Percentiles rank a stretch among this genome's conserved stretches.
These are phyloP conservation scores for Phytophthora foliorum DNA, from an alignment of 352 stramenopile species.

Conservation along the genomic window DNA sequence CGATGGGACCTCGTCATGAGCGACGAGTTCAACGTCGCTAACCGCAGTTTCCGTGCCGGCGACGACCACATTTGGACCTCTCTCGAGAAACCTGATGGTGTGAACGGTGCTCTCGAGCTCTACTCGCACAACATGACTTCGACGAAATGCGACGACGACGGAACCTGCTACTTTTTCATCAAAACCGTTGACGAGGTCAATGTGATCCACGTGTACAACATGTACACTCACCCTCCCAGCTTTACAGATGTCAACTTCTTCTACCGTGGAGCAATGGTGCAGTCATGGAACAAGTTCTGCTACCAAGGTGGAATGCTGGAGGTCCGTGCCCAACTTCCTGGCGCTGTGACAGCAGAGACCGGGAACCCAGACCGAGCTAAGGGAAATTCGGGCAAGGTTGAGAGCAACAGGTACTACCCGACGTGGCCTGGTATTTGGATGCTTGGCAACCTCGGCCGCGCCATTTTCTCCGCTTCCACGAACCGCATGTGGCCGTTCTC, in stretches of 20 bases:
- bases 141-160: conserved; percentile 55
- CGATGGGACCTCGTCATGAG: conserved; percentile 73
- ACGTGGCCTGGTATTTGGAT: conserved; percentile 95
- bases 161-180: conserved; percentile 56
- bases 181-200: conserved; percentile 51
- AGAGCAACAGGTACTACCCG: conserved; percentile 65
- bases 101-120: conserved; percentile 90
- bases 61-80: conserved; percentile 94
- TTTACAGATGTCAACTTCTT: conserved; percentile 57
- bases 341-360: conserved; percentile 54
- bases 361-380: conserved; percentile 51
- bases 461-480: conserved; percentile 92
- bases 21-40: conserved; percentile 74
- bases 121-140: conserved; percentile 89
- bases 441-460: conserved; percentile 92
- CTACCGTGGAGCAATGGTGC: conserved; percentile 90
- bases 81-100: conserved; percentile 62
- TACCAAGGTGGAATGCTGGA: conserved; percentile 95
- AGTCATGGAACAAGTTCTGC: conserved; percentile 97
- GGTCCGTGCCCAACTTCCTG: conserved; percentile 89
- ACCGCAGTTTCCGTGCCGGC: conserved; percentile 82
- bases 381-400: conserved; percentile 38
- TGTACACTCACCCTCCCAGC: conserved; percentile 48
- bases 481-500: conserved; percentile 96
- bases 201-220: conserved; percentile 68